These are phyloP conservation scores for Rubia peregrina DNA, from an alignment of 305 asterid species.

Conservation along the genomic window DNA sequence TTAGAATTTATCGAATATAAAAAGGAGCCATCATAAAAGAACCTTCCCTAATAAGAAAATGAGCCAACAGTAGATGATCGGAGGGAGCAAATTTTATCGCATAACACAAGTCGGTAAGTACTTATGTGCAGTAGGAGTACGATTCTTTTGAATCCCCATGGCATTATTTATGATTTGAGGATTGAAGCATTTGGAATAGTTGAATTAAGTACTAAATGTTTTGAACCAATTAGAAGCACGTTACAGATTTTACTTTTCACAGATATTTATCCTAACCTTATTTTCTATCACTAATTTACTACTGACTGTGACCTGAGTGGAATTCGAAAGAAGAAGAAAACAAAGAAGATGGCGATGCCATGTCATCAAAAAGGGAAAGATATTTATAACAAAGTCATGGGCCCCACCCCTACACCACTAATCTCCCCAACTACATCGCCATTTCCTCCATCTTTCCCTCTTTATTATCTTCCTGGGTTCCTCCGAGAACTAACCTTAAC, in stretches of 20 bases:
- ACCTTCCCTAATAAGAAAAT: too few species aligned
- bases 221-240: neutral
- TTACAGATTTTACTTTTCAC: neutral
- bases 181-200: too few species aligned
- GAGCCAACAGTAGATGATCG: too few species aligned
- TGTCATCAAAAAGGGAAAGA: constrained; percentile 19
- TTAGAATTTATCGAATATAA: too few species aligned
- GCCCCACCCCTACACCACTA: constrained; percentile 9
- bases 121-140: too few species aligned
- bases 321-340: neutral
- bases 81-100: too few species aligned
- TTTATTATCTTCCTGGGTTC: neutral
- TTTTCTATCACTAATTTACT: too few species aligned
- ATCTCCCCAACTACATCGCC: neutral
- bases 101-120: too few species aligned
- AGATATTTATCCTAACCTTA: neutral
- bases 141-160: too few species aligned
- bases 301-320: neutral
- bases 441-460: neutral
- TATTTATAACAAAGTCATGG: constrained; percentile 8
- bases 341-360: constrained; percentile 4
- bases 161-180: too few species aligned
- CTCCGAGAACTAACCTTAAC: neutral
- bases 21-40: too few species aligned
- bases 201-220: too few species aligned